Base-by-base conservation (phyloP, 306 rosid species). In the Acmispon strigosus region DNA sequence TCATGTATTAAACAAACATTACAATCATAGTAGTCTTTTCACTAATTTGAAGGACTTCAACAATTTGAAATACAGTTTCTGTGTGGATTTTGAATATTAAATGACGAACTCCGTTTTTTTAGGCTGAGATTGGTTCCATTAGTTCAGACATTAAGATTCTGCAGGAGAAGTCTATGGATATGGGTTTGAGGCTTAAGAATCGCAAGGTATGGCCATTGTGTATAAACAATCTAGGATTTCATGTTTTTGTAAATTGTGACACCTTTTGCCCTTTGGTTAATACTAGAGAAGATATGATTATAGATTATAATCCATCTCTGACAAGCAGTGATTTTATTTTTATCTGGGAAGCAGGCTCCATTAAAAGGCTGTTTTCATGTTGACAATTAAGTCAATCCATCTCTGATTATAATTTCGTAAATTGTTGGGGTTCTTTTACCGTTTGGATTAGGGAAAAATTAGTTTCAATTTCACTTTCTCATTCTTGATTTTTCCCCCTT, bases 111-210 rank as follows among this genome's bases (percentile, higher is more conserved):
- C 70, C 58, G 76, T 36, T 52, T 60, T 61, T 50, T 76, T 94
- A 93, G 99, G 63, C 80, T 36, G 97, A 94, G 80, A 94, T 94
- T 83, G 99, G 97, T 83, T 94, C 98, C 43, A 94, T 94, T 60
- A 94, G 98, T 83, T 88, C 99, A 48, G 99, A 94, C 82, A 94
- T 94, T 76, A 94, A 91, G 74, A 81, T 94, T 73, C 96, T 94
- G 64, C 99, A 94, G 69, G 98, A 90, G 90, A 94, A 90, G 84
- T 94, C 98, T 70, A 87, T 90, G 97, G 98, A 90, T 78, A 94
- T 94, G 97, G 96, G 97, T 58, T 75, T 91, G 73, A 83, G 90
- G 88, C 90, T 94, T 67, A 94, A 94, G 91, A 94, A 94, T 84
- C 99, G 99, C 79, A 94, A 94, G 99, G 98, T 93, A 88, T 53